Evolutionary conservation across 192 early-diverging fungal genomes (phyloP).

Genomic region (Umbelopsis vinacea): DNA sequence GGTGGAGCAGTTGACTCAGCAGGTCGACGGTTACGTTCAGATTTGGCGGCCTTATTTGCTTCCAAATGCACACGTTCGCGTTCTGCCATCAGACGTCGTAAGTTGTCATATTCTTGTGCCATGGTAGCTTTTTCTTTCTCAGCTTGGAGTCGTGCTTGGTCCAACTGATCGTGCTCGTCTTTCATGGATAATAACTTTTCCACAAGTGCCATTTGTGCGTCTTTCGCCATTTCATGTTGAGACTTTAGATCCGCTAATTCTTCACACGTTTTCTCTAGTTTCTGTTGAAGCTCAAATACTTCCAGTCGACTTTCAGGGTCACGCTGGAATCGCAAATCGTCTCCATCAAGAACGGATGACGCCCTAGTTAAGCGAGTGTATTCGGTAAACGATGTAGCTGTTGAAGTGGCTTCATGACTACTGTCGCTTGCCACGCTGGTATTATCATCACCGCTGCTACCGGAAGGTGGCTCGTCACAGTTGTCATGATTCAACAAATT

Average conservation of each 20-base stretch:
- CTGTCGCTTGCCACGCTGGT: constrained; percentile 1
- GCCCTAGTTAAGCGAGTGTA: not conserved
- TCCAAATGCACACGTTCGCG: not conserved
- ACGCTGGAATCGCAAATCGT: not conserved
- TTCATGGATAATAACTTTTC: constrained; percentile 37
- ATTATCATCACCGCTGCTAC: not conserved
- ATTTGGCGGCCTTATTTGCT: not conserved
- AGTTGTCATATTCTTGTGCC: constrained; percentile 17
- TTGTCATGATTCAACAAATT: not conserved
- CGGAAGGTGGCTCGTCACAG: not conserved
- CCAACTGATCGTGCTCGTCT: constrained; percentile 27
- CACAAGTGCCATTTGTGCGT: constrained; percentile 35
- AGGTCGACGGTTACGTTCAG: not conserved
- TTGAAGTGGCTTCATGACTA: constrained; percentile 8
- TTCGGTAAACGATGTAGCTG: constrained; percentile 1
- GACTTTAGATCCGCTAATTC: constrained; percentile 31
- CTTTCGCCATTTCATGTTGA: constrained; percentile 35
- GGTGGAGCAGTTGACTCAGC: not conserved
- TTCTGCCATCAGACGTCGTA: constrained; percentile 5
- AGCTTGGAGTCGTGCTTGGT: constrained; percentile 18
- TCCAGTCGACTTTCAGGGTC: constrained; percentile 18
- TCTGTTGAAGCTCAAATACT: constrained; percentile 39
- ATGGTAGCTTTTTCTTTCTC: constrained; percentile 27
- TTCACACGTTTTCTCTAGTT: constrained; percentile 27
- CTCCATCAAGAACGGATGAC: not conserved